phyloP scores from a whole-genome alignment of 2,329 filamentous ascomycete species.

The Tolypocladium cylindrosporum region DNA sequence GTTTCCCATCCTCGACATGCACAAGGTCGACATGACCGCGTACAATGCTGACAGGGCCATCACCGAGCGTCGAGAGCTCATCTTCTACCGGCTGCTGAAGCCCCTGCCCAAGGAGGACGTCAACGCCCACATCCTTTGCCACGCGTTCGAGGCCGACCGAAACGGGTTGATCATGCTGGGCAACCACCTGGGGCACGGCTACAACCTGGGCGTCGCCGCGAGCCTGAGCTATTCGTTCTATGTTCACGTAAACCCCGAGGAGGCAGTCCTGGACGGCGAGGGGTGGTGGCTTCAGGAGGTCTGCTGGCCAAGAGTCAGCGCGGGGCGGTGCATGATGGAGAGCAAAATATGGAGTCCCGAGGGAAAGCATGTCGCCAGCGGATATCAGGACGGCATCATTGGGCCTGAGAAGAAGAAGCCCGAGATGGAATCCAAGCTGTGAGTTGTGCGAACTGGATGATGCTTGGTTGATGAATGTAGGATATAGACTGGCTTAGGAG shows the following conservation, averaged over 20 bases:
- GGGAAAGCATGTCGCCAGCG: slow-evolving; percentile 42
- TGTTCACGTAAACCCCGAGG: slow-evolving; percentile 38
- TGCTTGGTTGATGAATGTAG: background rate
- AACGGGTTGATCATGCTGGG: slow-evolving; percentile 42
- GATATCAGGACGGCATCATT: slow-evolving; percentile 43
- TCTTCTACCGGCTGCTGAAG: slow-evolving; percentile 37
- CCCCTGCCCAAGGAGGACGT: slow-evolving; percentile 29
- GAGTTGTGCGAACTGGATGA: background rate
- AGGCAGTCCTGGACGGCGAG: slow-evolving; percentile 35
- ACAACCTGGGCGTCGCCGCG: slow-evolving; percentile 28
- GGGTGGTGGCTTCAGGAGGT: slow-evolving; percentile 47
- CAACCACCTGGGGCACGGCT: slow-evolving; percentile 38
- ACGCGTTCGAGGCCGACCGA: slow-evolving; percentile 42
- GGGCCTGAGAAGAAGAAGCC: slow-evolving; percentile 14
- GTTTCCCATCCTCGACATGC: slow-evolving; percentile 42
- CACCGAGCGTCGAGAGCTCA: slow-evolving; percentile 35
- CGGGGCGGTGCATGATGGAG: slow-evolving; percentile 36
- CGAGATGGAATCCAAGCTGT: slow-evolving; percentile 14
- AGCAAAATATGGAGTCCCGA: slow-evolving; percentile 43
- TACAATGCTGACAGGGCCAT: slow-evolving; percentile 32
- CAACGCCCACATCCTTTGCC: slow-evolving; percentile 36
- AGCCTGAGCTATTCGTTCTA: slow-evolving; percentile 42
- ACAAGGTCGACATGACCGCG: slow-evolving; percentile 40
- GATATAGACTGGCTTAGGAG: background rate
- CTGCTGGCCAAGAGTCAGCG: slow-evolving; percentile 35